A percentile compares a stretch with the other conserved stretches of the same genome.
These are phyloP conservation scores for Coriaria nepalensis DNA, from an alignment of 306 rosid genomes.

Conservation along the genomic window DNA sequence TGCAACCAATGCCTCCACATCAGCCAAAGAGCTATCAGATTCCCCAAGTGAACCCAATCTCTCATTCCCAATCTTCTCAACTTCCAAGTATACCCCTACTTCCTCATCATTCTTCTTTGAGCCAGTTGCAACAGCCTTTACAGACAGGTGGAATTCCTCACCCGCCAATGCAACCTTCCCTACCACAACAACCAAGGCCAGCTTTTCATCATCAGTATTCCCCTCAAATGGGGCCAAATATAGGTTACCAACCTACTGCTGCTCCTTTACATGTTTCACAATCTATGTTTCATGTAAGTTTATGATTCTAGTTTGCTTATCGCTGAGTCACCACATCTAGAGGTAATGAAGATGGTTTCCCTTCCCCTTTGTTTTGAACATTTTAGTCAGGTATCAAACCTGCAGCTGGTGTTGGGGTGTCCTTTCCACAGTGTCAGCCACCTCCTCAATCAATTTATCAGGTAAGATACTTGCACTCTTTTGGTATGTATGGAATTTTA, in stretches of 20 bases:
- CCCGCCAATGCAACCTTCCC: constrained; percentile 57
- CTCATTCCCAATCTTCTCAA: constrained; percentile 63
- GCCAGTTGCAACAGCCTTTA: constrained; percentile 58
- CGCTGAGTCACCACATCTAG: background rate
- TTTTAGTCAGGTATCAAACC: constrained; percentile 65
- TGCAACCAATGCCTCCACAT: constrained; percentile 61
- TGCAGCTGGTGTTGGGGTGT: constrained; percentile 44
- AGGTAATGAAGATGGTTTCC: background rate
- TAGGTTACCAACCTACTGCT: constrained; percentile 58
- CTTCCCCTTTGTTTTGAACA: constrained; percentile 11
- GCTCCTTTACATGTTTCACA: constrained; percentile 63
- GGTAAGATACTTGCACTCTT: too few relatives aligned
- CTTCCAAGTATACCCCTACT: constrained; percentile 43
- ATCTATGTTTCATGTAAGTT: constrained; percentile 78
- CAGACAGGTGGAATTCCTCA: constrained; percentile 59
- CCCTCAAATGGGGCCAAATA: constrained; percentile 47
- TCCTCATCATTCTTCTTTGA: constrained; percentile 51
- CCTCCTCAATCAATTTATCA: constrained; percentile 63
- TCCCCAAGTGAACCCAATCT: constrained; percentile 34
- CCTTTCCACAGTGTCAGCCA: constrained; percentile 61
- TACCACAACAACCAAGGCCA: constrained; percentile 68
- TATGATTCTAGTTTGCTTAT: constrained; percentile 16
- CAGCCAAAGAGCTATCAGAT: constrained; percentile 55
- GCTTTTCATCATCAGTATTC: constrained; percentile 72
- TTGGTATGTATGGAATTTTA: too few relatives aligned